phyloP scores from a whole-genome alignment of 2,329 filamentous ascomycete genomes.

The Xylariaceae sp. region DNA sequence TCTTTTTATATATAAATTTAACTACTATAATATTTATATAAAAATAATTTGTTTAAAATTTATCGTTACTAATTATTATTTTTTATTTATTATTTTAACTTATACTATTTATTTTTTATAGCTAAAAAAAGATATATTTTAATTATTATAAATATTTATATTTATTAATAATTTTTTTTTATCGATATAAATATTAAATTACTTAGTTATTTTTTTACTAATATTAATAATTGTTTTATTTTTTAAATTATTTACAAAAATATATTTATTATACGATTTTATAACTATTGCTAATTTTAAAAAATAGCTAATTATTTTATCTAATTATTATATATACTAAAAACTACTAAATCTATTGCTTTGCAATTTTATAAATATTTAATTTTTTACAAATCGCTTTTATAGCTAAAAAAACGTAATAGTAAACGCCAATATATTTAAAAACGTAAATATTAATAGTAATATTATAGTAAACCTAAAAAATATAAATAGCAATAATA shows the following conservation, averaged over 20 bases:
- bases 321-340: background rate
- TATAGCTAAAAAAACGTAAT: background rate
- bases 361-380: background rate
- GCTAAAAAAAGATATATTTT: too few relatives aligned
- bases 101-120: too few relatives aligned
- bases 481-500: background rate
- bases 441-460: background rate
- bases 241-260: background rate
- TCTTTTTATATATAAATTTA: background rate
- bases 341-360: background rate
- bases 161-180: too few relatives aligned
- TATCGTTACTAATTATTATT: too few relatives aligned
- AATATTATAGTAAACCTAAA: background rate
- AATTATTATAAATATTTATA: too few relatives aligned
- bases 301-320: too few relatives aligned
- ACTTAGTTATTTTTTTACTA: background rate
- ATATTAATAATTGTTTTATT: background rate
- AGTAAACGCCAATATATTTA: background rate
- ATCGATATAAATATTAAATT: background rate
- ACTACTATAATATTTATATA: too few relatives aligned
- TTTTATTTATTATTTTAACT: too few relatives aligned
- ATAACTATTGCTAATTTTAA: too few relatives aligned
- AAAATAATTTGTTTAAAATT: too few relatives aligned
- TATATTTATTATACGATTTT: background rate
- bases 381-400: background rate